Conservation (phyloP, 73 alveolate species). For the Paramecium pentaurelia region DNA sequence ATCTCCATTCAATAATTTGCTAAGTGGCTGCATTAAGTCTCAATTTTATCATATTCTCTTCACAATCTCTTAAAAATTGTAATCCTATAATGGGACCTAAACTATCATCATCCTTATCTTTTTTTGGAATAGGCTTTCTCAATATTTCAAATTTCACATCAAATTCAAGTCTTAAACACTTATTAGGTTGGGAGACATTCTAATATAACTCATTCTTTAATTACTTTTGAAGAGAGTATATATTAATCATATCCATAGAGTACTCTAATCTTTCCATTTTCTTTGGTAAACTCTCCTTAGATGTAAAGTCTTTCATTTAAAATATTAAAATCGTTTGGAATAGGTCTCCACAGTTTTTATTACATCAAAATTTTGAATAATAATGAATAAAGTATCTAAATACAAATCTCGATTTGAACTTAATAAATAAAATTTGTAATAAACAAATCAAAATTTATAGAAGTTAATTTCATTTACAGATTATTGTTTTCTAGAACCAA, state of each 20-base stretch:
- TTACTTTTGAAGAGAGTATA: not conserved
- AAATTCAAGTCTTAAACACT: not conserved
- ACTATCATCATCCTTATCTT: constrained; percentile 22
- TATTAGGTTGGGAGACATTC: not conserved
- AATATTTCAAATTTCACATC: constrained; percentile 21
- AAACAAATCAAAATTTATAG: not conserved
- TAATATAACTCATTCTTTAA: not conserved
- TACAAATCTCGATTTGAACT: not conserved
- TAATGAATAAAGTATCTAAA: not conserved
- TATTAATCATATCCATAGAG: not conserved
- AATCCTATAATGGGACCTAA: constrained; percentile 30
- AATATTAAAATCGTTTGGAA: not conserved
- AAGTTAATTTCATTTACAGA: not conserved
- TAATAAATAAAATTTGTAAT: not conserved
- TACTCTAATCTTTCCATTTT: not conserved
- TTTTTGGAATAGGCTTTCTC: not conserved
- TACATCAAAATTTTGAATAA: constrained; percentile 1
- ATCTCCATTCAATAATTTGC: not conserved
- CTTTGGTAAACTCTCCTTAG: not conserved
- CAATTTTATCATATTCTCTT: not conserved
- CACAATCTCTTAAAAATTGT: not conserved
- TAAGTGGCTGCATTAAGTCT: not conserved
- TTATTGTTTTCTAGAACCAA: not conserved
- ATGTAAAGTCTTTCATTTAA: not conserved
- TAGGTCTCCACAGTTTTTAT: constrained; percentile 6